Evolutionary conservation across 1,284 basidiomycete species (phyloP).

Genomic region (Phellinidium pouzarii): DNA sequence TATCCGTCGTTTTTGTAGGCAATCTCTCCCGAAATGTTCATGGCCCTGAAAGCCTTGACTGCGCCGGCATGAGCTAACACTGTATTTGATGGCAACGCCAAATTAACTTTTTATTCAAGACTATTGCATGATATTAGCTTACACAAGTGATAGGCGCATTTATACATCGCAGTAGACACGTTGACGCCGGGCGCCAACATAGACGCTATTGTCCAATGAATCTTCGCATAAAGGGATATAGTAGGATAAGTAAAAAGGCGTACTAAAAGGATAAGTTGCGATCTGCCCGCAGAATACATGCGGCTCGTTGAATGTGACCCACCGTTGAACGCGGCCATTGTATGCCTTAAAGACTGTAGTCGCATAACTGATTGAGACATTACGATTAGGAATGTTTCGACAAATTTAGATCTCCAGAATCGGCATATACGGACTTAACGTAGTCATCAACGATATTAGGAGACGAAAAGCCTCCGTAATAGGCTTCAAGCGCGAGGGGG

Average conservation of each 20-base stretch:
- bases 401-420: not conserved
- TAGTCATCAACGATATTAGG: slow-evolving; percentile 40
- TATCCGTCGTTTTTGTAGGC: slow-evolving; percentile 43
- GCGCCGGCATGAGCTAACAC: slow-evolving; percentile 43
- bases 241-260: slow-evolving; percentile 17
- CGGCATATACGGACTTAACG: slow-evolving; percentile 32
- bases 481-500: slow-evolving; percentile 37
- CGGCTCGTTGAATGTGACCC: slow-evolving; percentile 48
- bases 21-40: slow-evolving; percentile 42
- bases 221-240: not conserved
- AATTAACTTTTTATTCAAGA: not conserved
- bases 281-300: slow-evolving; percentile 36
- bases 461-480: slow-evolving; percentile 42
- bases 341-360: slow-evolving; percentile 41
- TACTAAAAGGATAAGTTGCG: slow-evolving; percentile 38
- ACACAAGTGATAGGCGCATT: slow-evolving; percentile 39
- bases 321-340: slow-evolving; percentile 42
- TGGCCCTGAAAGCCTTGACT: slow-evolving; percentile 37
- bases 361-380: slow-evolving; percentile 32
- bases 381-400: not conserved
- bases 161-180: slow-evolving; percentile 34
- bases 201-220: slow-evolving; percentile 2
- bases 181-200: slow-evolving; percentile 37
- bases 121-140: slow-evolving; percentile 19
- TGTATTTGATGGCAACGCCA: slow-evolving; percentile 19